Evolutionary conservation across 257 asterid species (phyloP).

Genomic region (Solanum sitiens): DNA sequence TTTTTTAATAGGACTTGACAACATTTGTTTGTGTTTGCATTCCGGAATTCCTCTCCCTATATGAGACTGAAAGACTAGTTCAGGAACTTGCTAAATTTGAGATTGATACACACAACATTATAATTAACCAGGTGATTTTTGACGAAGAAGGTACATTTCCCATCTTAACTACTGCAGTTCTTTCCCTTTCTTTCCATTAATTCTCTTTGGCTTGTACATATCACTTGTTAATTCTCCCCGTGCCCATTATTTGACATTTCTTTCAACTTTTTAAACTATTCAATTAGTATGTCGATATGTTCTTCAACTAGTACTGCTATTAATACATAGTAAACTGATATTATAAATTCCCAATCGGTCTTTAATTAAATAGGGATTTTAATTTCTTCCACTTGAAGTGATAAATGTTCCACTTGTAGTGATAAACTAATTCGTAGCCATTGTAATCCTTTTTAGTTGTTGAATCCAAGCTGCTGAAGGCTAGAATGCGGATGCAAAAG

Average conservation of each 20-base stretch:
- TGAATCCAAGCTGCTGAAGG: conserved; percentile 77
- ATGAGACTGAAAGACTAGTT: conserved; percentile 92
- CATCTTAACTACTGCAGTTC: not conserved
- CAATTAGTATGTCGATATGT: not conserved
- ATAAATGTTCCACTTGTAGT: not conserved
- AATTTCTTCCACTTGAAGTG: not conserved
- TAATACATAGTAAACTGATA: not conserved
- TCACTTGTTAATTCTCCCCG: not conserved
- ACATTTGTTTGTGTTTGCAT: conserved; percentile 92
- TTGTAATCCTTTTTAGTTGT: conserved; percentile 28
- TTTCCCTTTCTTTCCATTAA: not conserved
- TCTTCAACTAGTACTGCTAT: not conserved
- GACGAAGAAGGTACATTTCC: conserved; percentile 73
- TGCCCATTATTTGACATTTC: not conserved
- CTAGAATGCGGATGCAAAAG: conserved; percentile 89
- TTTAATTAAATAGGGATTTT: not conserved
- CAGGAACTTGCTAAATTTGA: conserved; percentile 93
- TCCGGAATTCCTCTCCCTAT: conserved; percentile 92
- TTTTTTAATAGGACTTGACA: conserved; percentile 65
- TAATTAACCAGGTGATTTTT: conserved; percentile 87
- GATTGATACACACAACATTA: conserved; percentile 91
- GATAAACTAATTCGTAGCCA: not conserved
- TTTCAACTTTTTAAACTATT: not conserved
- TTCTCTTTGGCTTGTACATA: not conserved
- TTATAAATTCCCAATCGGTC: too few species aligned